phyloP scores from a whole-genome alignment of 768 basidiomycete genomes.

The Psilocybe cubensis region DNA sequence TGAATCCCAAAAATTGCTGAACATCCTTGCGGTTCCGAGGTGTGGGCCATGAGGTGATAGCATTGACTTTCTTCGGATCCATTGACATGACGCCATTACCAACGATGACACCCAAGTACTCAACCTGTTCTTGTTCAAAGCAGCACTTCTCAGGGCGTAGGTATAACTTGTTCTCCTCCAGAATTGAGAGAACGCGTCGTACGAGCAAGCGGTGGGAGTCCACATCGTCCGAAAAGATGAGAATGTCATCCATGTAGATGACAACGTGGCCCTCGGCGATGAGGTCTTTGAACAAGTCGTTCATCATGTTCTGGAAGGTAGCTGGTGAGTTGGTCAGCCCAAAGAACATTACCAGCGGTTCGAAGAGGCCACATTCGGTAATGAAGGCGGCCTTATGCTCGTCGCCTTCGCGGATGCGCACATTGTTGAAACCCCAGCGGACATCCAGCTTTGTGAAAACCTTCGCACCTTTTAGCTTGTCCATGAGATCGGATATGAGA shows the following conservation, averaged over 20 bases:
- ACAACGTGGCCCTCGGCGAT: conserved; percentile 28
- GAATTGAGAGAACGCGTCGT: conserved; percentile 10
- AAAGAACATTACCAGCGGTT: conserved; percentile 43
- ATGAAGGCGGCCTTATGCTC: conserved; percentile 48
- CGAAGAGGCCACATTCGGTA: conserved; percentile 35
- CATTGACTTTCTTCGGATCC: conserved; percentile 19
- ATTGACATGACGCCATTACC: conserved; percentile 10
- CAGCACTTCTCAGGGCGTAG: conserved; percentile 42
- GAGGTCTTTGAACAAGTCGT: conserved; percentile 38
- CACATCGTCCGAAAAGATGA: conserved; percentile 34
- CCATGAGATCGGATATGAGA: conserved; percentile 34
- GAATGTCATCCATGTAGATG: no score
- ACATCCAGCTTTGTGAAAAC: conserved; percentile 44
- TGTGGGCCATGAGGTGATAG: no score
- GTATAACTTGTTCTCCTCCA: conserved; percentile 31
- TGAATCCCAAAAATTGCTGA: no score
- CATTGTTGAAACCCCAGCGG: conserved; percentile 40
- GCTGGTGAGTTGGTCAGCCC: conserved; percentile 34
- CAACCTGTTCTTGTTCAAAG: conserved; percentile 28
- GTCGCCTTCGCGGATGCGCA: conserved; percentile 44
- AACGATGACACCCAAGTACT: conserved; percentile 38
- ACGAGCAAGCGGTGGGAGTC: conserved; percentile 18
- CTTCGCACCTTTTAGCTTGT: no score
- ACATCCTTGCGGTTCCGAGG: no score
- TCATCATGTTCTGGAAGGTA: conserved; percentile 42